Percentiles rank a stretch among this genome's conserved stretches.
phyloP scores from a whole-genome alignment of 257 asterid genomes.

The Salvia rosmarinus region DNA sequence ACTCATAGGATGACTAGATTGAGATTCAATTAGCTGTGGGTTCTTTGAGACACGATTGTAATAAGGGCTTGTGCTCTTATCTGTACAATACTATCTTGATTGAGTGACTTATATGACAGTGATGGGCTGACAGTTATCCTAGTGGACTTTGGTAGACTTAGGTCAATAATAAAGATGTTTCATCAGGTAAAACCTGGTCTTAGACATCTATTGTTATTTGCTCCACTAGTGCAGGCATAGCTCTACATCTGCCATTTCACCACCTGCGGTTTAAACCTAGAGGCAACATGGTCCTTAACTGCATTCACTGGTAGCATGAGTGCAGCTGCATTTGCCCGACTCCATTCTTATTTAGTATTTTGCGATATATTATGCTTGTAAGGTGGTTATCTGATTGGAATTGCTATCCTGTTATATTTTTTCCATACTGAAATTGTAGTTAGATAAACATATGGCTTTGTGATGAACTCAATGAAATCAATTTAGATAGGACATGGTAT shows the following conservation, averaged over 20 bases:
- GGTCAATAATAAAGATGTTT: constrained; percentile 16
- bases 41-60: constrained; percentile 11
- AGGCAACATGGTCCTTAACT: constrained; percentile 14
- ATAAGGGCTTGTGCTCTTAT: neutral
- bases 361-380: neutral
- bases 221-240: constrained; percentile 30
- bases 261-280: neutral
- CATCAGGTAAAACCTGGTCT: constrained; percentile 24
- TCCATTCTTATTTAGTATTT: constrained; percentile 6
- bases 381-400: constrained; percentile 1
- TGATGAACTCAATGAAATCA: constrained; percentile 6
- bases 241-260: constrained; percentile 1
- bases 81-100: constrained; percentile 22
- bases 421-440: constrained; percentile 6
- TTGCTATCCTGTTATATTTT: neutral
- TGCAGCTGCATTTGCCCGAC: constrained; percentile 10
- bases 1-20: constrained; percentile 1
- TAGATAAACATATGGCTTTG: neutral
- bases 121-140: constrained; percentile 34
- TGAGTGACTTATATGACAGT: constrained; percentile 27
- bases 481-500: constrained; percentile 5
- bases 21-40: constrained; percentile 8
- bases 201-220: constrained; percentile 15
- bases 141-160: constrained; percentile 25
- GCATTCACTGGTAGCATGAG: neutral